A percentile compares a stretch with the other conserved stretches of the same genome.
These are phyloP conservation scores for Sporothrix protearum DNA, from an alignment of 2,329 filamentous ascomycete species.

Conservation along the genomic window DNA sequence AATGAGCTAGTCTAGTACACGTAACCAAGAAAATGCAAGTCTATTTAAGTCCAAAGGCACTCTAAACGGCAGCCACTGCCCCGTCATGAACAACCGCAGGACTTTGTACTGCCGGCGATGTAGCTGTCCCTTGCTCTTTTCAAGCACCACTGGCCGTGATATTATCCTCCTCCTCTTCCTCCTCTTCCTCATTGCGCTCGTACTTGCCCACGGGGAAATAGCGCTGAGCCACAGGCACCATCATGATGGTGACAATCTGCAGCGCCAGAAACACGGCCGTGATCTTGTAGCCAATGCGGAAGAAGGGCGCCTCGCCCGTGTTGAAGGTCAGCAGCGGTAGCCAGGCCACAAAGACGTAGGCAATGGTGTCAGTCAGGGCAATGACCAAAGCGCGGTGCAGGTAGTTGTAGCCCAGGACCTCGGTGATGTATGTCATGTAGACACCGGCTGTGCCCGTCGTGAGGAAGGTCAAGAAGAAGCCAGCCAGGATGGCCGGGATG, in stretches of 20 bases:
- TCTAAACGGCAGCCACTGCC: neutral
- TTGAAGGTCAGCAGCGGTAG: constrained; percentile 25
- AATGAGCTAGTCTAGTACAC: neutral
- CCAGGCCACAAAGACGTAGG: constrained; percentile 26
- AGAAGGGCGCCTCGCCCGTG: constrained; percentile 27
- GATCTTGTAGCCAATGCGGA: constrained; percentile 32
- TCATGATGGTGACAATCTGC: constrained; percentile 24
- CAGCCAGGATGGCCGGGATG: constrained; percentile 20
- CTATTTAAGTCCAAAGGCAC: neutral
- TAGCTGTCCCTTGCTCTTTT: neutral
- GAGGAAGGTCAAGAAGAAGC: constrained; percentile 23
- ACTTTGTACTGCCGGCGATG: neutral
- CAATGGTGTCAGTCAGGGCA: constrained; percentile 23
- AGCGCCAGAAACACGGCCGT: constrained; percentile 32
- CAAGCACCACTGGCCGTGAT: neutral
- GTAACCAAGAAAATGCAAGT: neutral
- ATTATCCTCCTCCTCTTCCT: constrained; percentile 5
- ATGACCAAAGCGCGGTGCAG: constrained; percentile 26
- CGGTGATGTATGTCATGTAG: constrained; percentile 26
- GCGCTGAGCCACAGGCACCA: constrained; percentile 8
- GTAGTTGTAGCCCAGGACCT: constrained; percentile 23
- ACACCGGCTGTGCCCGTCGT: constrained; percentile 24
- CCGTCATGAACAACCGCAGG: neutral
- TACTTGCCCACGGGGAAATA: constrained; percentile 19
- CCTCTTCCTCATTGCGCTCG: neutral